Evolutionary conservation across 2,329 filamentous ascomycete genomes (phyloP), one percentile per base, ranked within the genome.

Genomic region (Calonectria montana): DNA sequence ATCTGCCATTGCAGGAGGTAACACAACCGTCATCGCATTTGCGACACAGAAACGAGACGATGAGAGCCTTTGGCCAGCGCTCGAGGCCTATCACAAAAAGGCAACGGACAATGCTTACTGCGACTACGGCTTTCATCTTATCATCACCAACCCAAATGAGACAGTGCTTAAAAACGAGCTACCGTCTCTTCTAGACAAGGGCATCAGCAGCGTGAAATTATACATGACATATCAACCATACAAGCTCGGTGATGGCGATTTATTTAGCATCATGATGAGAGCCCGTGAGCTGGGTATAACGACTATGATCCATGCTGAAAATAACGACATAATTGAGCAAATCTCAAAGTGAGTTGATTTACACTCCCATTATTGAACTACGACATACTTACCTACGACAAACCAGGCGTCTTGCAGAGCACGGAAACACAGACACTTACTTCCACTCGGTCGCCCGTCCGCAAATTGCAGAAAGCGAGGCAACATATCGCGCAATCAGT

Each of bases 11-110:
- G 88, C 88, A 2, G 89, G 90, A 10, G 89, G 89, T 27, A 91
- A 86, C 5, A 92, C 90, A 0, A 91, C 90, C 0, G 83, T 91
- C 16, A 80, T 91, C 9, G 84, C 88, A 0, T 91, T 92, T 79
- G 90, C 89, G 0, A 85, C 86, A 4, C 89, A 91, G 77, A 81
- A 83, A 45, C 86, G 86, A n/a, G 74, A 80, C 2, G 83, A 88
- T 18, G 80, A 82, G 8, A 87, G 84, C 2, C 79, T 91, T 2
- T 80, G 87, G 23, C 80, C 84, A 1, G 86, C 86, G 0, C 77
- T 91, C 2, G 80, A 84, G 57, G 82, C 84, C n/a, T 87, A 89
- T 62, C 86, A 89, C 67, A 77, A 77, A 5, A 82, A 84, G 21
- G 85, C 89, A 0, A 74, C 70, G 2, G 83, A 81, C 16, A 85